These are phyloP conservation scores for Xanthoparmelia taractica DNA, from an alignment of 495 filamentous ascomycete genomes.

Conservation along the genomic window DNA sequence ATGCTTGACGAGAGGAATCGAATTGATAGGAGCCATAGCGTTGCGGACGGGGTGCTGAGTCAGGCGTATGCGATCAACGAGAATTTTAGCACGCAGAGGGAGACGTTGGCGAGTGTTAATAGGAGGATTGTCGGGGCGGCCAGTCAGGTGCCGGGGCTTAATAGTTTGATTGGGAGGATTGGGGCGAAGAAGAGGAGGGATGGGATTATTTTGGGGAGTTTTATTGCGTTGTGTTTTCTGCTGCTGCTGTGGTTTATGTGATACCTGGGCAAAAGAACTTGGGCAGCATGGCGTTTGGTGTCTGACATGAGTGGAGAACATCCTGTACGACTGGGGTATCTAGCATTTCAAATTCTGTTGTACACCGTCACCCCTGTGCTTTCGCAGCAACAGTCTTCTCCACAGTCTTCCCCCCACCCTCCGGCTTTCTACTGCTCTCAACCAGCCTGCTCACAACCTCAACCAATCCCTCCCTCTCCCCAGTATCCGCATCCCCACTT, in stretches of 20 bases:
- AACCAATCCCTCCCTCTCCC: constrained; percentile 64
- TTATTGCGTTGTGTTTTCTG: constrained; percentile 87
- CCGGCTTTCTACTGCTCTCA: constrained; percentile 33
- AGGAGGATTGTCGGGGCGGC: constrained; percentile 80
- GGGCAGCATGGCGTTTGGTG: constrained; percentile 9
- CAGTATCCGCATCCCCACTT: constrained; percentile 62
- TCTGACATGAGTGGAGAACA: constrained; percentile 9
- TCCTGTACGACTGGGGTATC: constrained; percentile 10
- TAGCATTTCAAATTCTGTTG: background rate
- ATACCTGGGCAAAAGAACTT: constrained; percentile 16
- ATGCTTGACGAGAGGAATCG: constrained; percentile 85
- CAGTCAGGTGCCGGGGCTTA: constrained; percentile 85
- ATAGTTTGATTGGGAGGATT: constrained; percentile 86
- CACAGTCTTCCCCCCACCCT: constrained; percentile 28
- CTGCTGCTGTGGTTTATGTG: constrained; percentile 77
- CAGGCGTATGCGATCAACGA: constrained; percentile 97
- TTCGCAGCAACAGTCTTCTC: constrained; percentile 9
- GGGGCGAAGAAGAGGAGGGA: constrained; percentile 92
- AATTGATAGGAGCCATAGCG: constrained; percentile 78
- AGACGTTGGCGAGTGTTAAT: constrained; percentile 79
- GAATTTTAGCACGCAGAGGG: constrained; percentile 77
- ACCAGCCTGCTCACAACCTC: constrained; percentile 61
- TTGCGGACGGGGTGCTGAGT: constrained; percentile 84
- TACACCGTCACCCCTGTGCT: constrained; percentile 11
- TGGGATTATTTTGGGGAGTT: constrained; percentile 81